A percentile compares a stretch with the other conserved stretches of the same genome.
phyloP scores from a whole-genome alignment of 495 filamentous ascomycete genomes.

The Neurospora discreta region DNA sequence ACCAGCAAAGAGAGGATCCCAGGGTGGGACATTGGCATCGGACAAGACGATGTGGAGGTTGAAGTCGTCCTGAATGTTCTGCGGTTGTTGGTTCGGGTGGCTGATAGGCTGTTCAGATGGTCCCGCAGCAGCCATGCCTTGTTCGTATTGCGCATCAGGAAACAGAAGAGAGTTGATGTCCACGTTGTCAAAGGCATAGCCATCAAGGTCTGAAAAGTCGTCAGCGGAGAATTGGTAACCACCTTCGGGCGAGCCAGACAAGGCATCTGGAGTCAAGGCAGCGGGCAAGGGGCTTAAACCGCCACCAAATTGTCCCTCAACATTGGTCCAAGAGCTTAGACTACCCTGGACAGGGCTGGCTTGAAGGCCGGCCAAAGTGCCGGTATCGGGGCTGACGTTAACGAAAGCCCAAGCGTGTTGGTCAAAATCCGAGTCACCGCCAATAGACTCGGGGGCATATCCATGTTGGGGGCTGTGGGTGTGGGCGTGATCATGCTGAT shows the following conservation, averaged over 20 bases:
- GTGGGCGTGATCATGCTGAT: slow-evolving; percentile 15
- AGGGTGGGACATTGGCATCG: not conserved
- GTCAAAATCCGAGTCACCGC: not conserved
- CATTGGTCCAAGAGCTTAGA: not conserved
- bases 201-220: not conserved
- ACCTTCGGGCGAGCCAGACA: not conserved
- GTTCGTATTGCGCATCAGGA: not conserved
- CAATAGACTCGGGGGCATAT: not conserved
- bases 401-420: not conserved
- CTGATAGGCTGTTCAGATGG: not conserved
- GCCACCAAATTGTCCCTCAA: not conserved
- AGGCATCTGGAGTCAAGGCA: not conserved
- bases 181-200: not conserved
- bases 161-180: not conserved
- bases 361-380: not conserved
- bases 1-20: not conserved
- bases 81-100: not conserved
- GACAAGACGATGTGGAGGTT: not conserved
- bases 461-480: slow-evolving; percentile 21
- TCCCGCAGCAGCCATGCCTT: not conserved
- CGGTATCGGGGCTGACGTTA: not conserved
- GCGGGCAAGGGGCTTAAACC: not conserved
- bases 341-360: not conserved
- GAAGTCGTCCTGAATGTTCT: not conserved
- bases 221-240: not conserved